Evolutionary conservation across 345 rosid species (phyloP), one percentile per base, ranked within the genome.

Genomic region (Ailanthus altissimus): DNA sequence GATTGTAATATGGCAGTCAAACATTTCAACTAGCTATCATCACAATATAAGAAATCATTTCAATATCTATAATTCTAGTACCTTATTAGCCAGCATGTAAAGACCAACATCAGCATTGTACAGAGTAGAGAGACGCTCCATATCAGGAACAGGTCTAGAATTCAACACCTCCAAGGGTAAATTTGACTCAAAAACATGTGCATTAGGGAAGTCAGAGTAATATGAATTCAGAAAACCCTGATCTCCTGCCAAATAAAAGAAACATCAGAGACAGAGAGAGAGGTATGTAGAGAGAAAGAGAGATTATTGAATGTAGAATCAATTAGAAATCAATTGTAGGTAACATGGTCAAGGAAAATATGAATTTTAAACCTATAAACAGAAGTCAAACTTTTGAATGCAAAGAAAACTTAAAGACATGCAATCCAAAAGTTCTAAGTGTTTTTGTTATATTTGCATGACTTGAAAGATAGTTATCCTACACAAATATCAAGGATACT

Each of bases 51-150:
- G 54, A 58, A 54, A 67, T 36, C 9, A 50, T 50, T 2, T 26
- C 28, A 69, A 67, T 13, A 64, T 21, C 5, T 15, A 73, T 28
- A 23, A n/a, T 28, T 58, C 12, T 60, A 23, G 25, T 86, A 93
- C 99, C 98, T 93, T 95, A 87, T 95, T 93, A 40, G 99, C 99
- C 77, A 95, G 97, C 98, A 92, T 90, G 88, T 92, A 92, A 70
- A 95, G 97, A 83, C 99, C 99, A 88, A 95, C 97, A 84, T 95
- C 99, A 11, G 99, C 99, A 77, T 93, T 95, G 32, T 93, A 95
- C 1, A 90, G 81, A 42, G 98, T 95, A 56, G 99, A 95, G 40
- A 95, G 99, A 54, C 94, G 92, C 82, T 95, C 93, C 99, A 93
- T 92, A 67, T 84, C 72, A 77, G 97, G 99, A 69, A 78, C 83